Evolutionary conservation across 1,284 basidiomycete species (phyloP), one percentile per base, ranked within the genome.

Genomic region (Trichosporon sp.): DNA sequence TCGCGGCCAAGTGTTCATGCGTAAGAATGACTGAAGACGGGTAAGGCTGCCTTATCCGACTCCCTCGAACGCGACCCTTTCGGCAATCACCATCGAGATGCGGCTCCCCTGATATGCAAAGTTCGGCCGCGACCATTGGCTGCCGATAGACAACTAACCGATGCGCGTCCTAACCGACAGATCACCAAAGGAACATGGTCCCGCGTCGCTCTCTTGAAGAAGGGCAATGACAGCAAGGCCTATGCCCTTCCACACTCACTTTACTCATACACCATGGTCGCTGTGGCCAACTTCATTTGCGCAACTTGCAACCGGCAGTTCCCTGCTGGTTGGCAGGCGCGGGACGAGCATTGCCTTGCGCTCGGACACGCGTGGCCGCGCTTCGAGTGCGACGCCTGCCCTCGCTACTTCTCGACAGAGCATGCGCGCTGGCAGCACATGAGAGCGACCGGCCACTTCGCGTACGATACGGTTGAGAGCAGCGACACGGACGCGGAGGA

Each of bases 271-370:
- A 21, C 40, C 40, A 44, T 44, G 40, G 40, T 21, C 2, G 3
- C 11, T 6, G 21, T 21, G n/a, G 21, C 19, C n/a, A 29, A 27
- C 37, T 62, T 40, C 61, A 13, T 36, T 16, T 63, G 62, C n/a
- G 46, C 36, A 9, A 60, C 62, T 0, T 63, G 62, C 37, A 0
- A 8, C 16, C 56, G 36, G 56, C 7, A 16, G 3, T 64, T 64
- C 34, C 52, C 59, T 10, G 13, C 59, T 6, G 63, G 63, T 29
- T 57, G 59, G 54, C 21, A 19, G 10, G 63, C 63, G 31, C 63
- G 59, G 25, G 54, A 67, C 56, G 40, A 44, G 25, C 63, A 60
- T 60, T 58, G 63, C 27, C 23, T 3, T 2, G 29, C 25, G 23
- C 62, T 46, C 32, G 59, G 57, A 49, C 66, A 58, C 65, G 19